A percentile compares a stretch with the other conserved stretches of the same genome.
These are phyloP conservation scores for Clavispora phyllophila DNA, from an alignment of 805 yeast species.

Conservation along the genomic window DNA sequence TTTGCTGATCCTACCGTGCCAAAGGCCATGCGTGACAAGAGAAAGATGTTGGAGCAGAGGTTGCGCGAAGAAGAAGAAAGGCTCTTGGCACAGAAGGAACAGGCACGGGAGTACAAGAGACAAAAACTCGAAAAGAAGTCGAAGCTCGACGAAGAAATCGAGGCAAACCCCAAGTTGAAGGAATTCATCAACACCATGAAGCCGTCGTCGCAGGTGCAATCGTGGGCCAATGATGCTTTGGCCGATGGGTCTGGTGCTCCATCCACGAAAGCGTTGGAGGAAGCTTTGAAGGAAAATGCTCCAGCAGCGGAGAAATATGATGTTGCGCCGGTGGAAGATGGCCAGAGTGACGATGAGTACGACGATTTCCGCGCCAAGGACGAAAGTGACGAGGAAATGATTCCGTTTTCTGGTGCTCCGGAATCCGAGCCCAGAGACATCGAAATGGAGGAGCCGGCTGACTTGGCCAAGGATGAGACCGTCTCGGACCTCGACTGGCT, in stretches of 20 bases:
- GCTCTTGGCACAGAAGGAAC: slow-evolving; percentile 34
- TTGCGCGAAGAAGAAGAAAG: slow-evolving; percentile 38
- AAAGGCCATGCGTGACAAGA: slow-evolving; percentile 43
- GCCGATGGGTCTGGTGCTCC: slow-evolving; percentile 46
- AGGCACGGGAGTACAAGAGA: slow-evolving; percentile 32
- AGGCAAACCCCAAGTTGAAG: slow-evolving; percentile 57
- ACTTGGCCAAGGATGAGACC: slow-evolving; percentile 41
- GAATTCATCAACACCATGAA: slow-evolving; percentile 84
- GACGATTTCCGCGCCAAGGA: slow-evolving; percentile 37
- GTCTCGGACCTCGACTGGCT: slow-evolving; percentile 87
- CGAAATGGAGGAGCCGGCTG: slow-evolving; percentile 7
- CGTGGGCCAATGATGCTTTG: slow-evolving; percentile 68
- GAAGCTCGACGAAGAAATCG: slow-evolving; percentile 56
- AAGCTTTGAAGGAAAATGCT: slow-evolving; percentile 30
- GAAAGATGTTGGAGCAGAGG: slow-evolving; percentile 38
- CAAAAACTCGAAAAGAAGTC: slow-evolving; percentile 31
- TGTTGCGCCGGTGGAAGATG: slow-evolving; percentile 37
- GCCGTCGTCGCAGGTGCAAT: slow-evolving; percentile 61
- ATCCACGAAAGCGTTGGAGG: slow-evolving; percentile 38
- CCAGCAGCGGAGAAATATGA: slow-evolving; percentile 18
- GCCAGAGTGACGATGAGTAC: slow-evolving; percentile 49
- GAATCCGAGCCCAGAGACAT: slow-evolving; percentile 17
- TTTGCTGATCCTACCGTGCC: slow-evolving; percentile 83
- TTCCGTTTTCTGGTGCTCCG: slow-evolving; percentile 27
- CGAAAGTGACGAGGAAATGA: slow-evolving; percentile 47